phyloP scores from a whole-genome alignment of 805 yeast species.

The Saccharomycopsis fibuligera region DNA sequence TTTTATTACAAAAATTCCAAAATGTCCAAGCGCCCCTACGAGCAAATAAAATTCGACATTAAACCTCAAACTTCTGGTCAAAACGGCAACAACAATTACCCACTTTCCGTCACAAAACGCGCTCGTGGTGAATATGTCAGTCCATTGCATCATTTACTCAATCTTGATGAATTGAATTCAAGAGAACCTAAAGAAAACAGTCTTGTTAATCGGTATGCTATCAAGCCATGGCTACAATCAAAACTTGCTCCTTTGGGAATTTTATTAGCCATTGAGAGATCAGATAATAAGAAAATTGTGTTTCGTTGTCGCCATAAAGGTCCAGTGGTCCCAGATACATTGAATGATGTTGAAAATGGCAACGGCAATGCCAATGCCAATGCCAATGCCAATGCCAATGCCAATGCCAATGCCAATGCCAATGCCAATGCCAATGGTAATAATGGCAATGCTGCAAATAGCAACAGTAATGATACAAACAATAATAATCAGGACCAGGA shows the following conservation, averaged over 20 bases:
- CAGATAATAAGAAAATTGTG: slow-evolving; percentile 28
- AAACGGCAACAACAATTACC: neutral
- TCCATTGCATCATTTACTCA: slow-evolving; percentile 14
- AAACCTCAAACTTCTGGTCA: neutral
- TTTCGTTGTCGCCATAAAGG: slow-evolving; percentile 25
- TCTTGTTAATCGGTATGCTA: slow-evolving; percentile 8
- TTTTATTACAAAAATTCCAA: no score
- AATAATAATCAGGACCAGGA: neutral
- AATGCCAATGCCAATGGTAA: neutral
- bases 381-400: neutral
- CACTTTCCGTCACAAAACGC: neutral
- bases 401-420: neutral
- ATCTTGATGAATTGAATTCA: slow-evolving; percentile 17
- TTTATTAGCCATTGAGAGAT: slow-evolving; percentile 26
- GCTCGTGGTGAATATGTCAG: neutral
- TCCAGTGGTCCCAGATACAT: neutral
- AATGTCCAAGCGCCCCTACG: slow-evolving; percentile 8
- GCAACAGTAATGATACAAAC: neutral
- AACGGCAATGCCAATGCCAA: neutral
- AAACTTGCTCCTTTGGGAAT: slow-evolving; percentile 19
- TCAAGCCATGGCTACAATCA: slow-evolving; percentile 19
- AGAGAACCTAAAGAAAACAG: slow-evolving; percentile 3
- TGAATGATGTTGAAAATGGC: neutral
- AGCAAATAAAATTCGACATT: slow-evolving; percentile 12
- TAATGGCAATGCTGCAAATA: neutral